phyloP scores from a whole-genome alignment of 306 rosid genomes.

The Oxytropis ochrocephala region DNA sequence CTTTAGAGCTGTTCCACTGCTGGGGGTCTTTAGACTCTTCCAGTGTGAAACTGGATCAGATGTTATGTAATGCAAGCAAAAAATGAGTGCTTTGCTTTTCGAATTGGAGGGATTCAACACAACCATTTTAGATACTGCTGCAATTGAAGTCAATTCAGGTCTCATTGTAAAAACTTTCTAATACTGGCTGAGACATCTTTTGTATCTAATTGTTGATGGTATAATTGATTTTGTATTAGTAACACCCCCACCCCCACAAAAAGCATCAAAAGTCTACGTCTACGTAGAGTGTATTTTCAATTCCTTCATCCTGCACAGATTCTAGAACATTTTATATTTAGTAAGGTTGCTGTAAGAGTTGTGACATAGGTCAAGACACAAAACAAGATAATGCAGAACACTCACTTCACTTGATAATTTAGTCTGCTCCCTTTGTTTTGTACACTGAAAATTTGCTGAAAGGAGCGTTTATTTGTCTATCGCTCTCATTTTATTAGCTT shows the following conservation, averaged over 20 bases:
- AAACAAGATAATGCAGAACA: conserved; percentile 4
- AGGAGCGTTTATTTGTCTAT: neutral
- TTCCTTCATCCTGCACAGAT: neutral
- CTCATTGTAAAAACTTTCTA: neutral
- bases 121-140: neutral
- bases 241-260: neutral
- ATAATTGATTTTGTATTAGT: conserved; percentile 2
- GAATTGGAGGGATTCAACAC: neutral
- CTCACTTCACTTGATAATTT: conserved; percentile 15
- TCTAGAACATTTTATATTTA: neutral
- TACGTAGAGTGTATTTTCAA: neutral
- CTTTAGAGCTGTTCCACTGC: neutral
- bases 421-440: neutral
- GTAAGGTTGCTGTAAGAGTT: neutral
- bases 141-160: neutral
- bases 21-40: neutral
- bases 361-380: neutral
- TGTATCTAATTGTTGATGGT: conserved; percentile 8
- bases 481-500: conserved; percentile 11
- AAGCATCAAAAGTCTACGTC: neutral
- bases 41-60: neutral
- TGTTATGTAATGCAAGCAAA: conserved; percentile 33
- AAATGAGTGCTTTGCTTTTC: neutral
- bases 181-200: neutral
- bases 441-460: neutral